phyloP scores from a whole-genome alignment of 768 basidiomycete species.

The Coprinopsis sp. region DNA sequence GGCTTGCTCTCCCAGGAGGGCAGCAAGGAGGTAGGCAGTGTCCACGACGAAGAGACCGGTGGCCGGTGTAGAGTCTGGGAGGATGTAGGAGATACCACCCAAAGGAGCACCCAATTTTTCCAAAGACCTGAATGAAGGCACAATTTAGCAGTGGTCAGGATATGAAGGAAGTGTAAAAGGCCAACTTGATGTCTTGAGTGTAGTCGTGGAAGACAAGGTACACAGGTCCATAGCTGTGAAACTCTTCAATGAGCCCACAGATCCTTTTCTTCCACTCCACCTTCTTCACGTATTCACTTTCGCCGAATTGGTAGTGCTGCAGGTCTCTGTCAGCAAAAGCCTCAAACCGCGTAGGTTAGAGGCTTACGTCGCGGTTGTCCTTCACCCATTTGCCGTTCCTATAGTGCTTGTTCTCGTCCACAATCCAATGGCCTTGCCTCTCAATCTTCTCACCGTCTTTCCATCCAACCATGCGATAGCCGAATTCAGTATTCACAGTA shows the following conservation, averaged over 20 bases:
- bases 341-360: too few relatives aligned
- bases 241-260: constrained; percentile 35
- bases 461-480: constrained; percentile 65
- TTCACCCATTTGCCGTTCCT: constrained; percentile 61
- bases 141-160: neutral
- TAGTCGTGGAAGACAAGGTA: constrained; percentile 82
- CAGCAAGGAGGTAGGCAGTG: constrained; percentile 70
- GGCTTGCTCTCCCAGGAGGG: constrained; percentile 57
- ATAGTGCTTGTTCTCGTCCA: constrained; percentile 55
- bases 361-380: constrained; percentile 54
- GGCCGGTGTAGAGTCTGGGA: constrained; percentile 53
- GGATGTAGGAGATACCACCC: constrained; percentile 43
- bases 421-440: constrained; percentile 56
- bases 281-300: constrained; percentile 50
- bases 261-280: constrained; percentile 50
- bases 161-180: neutral
- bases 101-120: constrained; percentile 53
- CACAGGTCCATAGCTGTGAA: constrained; percentile 49
- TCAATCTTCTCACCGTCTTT: constrained; percentile 42
- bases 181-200: constrained; percentile 71
- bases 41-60: constrained; percentile 63
- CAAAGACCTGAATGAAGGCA: constrained; percentile 43
- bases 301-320: constrained; percentile 66
- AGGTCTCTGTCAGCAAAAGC: neutral
- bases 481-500: constrained; percentile 72